A percentile compares a stretch with the other conserved stretches of the same genome.
phyloP scores from a whole-genome alignment of 1,284 basidiomycete species.

The Ustilago nuda region DNA sequence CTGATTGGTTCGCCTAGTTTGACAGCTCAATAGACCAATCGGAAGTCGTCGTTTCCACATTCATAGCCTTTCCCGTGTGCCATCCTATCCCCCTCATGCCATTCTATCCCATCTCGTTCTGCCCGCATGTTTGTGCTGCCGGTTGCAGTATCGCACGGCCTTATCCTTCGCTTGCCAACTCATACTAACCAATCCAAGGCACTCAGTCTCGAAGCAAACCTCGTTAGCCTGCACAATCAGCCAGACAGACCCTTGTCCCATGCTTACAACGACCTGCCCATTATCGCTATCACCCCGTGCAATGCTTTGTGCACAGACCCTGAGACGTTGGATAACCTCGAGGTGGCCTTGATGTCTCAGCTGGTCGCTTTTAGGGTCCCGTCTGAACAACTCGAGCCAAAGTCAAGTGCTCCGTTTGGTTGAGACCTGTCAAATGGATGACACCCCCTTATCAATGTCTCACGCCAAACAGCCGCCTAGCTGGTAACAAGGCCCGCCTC shows the following conservation, averaged over 20 bases:
- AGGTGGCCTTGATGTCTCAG: neutral
- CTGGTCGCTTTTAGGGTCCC: neutral
- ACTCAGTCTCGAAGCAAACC: neutral
- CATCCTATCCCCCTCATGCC: too few relatives aligned
- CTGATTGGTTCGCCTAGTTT: constrained; percentile 31
- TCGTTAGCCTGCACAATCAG: neutral
- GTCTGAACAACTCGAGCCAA: neutral
- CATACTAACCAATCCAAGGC: neutral
- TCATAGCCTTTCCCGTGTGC: neutral
- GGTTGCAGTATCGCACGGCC: neutral
- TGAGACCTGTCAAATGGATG: neutral
- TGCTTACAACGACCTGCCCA: neutral
- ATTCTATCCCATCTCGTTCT: neutral
- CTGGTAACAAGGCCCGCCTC: neutral
- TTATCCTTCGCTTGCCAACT: neutral
- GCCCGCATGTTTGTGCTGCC: neutral
- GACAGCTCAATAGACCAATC: neutral
- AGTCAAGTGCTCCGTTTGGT: neutral
- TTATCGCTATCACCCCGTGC: neutral
- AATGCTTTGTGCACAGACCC: neutral
- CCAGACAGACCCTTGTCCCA: constrained; percentile 1
- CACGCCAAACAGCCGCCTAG: neutral
- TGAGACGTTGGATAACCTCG: neutral
- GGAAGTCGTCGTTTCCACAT: neutral
- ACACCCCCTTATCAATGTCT: neutral